Percentiles rank a stretch among this genome's conserved stretches.
Conservation (phyloP, 129 eudicot genomes). For the Tanacetum coccineum region DNA sequence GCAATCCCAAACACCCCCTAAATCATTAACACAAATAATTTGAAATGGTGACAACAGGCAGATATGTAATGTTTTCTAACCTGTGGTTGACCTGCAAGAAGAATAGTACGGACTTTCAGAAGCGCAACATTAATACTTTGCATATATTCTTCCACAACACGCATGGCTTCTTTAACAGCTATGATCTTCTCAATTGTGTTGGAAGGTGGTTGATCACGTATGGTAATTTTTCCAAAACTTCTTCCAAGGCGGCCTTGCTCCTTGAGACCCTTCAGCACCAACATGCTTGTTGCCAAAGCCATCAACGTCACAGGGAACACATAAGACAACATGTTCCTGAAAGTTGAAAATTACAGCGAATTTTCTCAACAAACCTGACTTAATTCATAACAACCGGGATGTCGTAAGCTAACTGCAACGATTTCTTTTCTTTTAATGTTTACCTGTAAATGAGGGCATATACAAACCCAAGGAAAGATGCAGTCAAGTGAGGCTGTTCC, state of each 20-base stretch:
- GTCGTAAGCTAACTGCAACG: too few species aligned
- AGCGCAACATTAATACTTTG: conserved; percentile 75
- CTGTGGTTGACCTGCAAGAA: conserved; percentile 97
- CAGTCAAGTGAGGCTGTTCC: conserved; percentile 81
- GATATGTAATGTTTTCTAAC: conserved; percentile 28
- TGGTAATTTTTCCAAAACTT: conserved; percentile 76
- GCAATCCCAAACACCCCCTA: background rate
- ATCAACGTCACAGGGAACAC: conserved; percentile 61
- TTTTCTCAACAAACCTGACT: background rate
- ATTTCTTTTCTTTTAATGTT: background rate
- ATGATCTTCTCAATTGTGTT: conserved; percentile 92
- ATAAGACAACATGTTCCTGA: conserved; percentile 74
- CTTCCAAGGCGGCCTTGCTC: conserved; percentile 94
- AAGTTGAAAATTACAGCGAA: background rate
- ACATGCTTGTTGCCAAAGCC: conserved; percentile 69
- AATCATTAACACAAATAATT: background rate
- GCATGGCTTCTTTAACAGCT: conserved; percentile 89
- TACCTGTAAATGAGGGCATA: conserved; percentile 81
- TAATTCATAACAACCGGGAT: too few species aligned
- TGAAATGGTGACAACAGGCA: background rate
- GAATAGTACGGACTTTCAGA: conserved; percentile 70
- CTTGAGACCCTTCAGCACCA: conserved; percentile 78
- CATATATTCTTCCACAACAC: conserved; percentile 74
- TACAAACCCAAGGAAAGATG: conserved; percentile 70
- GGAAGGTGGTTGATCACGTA: conserved; percentile 95